phyloP scores from a whole-genome alignment of 805 yeast species.

The Suhomyces canberraensis region DNA sequence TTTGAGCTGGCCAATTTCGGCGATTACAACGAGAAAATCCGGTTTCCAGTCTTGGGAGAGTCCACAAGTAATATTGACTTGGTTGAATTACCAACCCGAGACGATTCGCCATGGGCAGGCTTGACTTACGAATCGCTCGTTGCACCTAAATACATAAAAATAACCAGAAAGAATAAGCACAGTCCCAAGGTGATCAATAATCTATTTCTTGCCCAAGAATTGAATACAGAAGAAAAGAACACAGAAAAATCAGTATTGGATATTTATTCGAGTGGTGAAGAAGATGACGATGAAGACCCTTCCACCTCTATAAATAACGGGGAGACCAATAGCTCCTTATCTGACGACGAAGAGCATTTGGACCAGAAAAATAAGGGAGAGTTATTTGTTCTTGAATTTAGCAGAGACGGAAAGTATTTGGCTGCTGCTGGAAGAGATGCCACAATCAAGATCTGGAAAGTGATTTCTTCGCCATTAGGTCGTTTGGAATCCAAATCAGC shows the following conservation, averaged over 20 bases:
- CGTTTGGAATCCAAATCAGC: conserved; percentile 42
- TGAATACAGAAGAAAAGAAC: conserved; percentile 22
- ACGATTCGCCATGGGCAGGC: conserved; percentile 28
- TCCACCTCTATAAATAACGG: conserved; percentile 22
- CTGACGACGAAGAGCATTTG: neutral
- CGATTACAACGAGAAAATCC: conserved; percentile 1
- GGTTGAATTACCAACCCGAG: neutral
- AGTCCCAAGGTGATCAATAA: conserved; percentile 48
- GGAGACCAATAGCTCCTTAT: conserved; percentile 20
- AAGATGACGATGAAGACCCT: conserved; percentile 4
- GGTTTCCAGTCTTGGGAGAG: conserved; percentile 1
- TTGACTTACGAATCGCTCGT: conserved; percentile 40
- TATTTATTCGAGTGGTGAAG: conserved; percentile 8
- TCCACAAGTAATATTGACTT: neutral
- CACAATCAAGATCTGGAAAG: conserved; percentile 71
- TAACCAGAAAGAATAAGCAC: conserved; percentile 44
- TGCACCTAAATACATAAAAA: conserved; percentile 55
- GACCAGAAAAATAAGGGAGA: conserved; percentile 35
- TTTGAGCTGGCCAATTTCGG: neutral
- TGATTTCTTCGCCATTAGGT: conserved; percentile 68
- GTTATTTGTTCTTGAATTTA: conserved; percentile 72
- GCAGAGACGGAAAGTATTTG: conserved; percentile 74
- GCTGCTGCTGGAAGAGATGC: conserved; percentile 85
- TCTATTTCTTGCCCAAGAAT: conserved; percentile 65
- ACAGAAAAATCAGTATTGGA: conserved; percentile 3